Evolutionary conservation across 345 rosid genomes (phyloP).

Genomic region (Boechera retrofracta): DNA sequence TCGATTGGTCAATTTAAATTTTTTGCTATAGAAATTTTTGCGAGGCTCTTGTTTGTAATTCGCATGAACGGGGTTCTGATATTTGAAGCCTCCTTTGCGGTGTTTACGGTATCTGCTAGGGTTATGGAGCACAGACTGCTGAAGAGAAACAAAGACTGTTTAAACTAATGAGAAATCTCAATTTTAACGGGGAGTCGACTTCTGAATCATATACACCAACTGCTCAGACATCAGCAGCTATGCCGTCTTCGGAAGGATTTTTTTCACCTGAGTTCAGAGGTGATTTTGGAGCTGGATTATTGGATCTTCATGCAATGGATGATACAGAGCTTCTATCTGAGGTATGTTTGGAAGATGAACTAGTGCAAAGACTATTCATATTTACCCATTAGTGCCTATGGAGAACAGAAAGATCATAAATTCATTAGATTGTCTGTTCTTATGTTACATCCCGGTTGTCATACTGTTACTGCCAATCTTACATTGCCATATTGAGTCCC

Average conservation of each 20-base stretch:
- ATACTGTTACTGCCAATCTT: slow-evolving; percentile 6
- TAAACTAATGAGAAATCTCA: slow-evolving; percentile 92
- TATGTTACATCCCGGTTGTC: slow-evolving; percentile 5
- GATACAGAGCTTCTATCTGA: slow-evolving; percentile 95
- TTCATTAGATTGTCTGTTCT: slow-evolving; percentile 1
- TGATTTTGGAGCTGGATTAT: slow-evolving; percentile 98
- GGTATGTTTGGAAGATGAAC: slow-evolving; percentile 52
- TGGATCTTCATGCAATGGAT: slow-evolving; percentile 99
- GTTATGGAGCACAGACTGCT: slow-evolving; percentile 93
- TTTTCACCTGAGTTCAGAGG: slow-evolving; percentile 93
- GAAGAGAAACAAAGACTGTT: slow-evolving; percentile 98
- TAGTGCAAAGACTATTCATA: slow-evolving; percentile 6
- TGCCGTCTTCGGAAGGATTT: slow-evolving; percentile 73
- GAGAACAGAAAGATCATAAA: slow-evolving; percentile 7
- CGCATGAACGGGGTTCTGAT: not conserved
- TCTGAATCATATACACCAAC: slow-evolving; percentile 75
- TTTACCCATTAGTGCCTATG: slow-evolving; percentile 2
- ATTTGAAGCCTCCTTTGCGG: slow-evolving; percentile 17
- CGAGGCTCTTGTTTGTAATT: slow-evolving; percentile 1
- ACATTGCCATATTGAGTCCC: slow-evolving; percentile 18
- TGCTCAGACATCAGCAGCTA: slow-evolving; percentile 64
- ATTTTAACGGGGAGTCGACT: slow-evolving; percentile 87
- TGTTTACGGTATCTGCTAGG: slow-evolving; percentile 53
- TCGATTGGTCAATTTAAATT: not conserved
- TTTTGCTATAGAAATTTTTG: not conserved